Evolutionary conservation across 1,284 basidiomycete species (phyloP).

Genomic region (Amylostereum areolatum): DNA sequence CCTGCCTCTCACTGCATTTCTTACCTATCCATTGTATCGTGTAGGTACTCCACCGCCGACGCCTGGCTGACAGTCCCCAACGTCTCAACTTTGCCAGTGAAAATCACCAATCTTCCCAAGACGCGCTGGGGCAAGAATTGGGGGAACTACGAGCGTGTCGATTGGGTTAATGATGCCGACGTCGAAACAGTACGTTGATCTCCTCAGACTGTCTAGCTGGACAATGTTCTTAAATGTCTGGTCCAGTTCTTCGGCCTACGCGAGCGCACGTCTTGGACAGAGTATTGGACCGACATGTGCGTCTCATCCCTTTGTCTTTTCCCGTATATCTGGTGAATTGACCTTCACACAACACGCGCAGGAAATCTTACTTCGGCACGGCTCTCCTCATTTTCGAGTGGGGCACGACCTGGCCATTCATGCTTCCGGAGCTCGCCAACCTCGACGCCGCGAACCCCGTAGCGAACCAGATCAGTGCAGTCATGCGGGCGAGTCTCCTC

Average conservation of each 20-base stretch:
- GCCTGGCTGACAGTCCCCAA: constrained; percentile 18
- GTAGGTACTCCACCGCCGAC: constrained; percentile 19
- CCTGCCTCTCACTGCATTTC: too few relatives aligned
- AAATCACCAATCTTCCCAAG: constrained; percentile 15
- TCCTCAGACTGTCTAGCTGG: not conserved
- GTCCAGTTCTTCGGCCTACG: not conserved
- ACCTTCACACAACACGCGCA: constrained; percentile 10
- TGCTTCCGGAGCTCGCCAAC: not conserved
- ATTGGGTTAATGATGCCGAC: constrained; percentile 20
- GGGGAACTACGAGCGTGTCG: constrained; percentile 20
- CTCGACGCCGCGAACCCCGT: not conserved
- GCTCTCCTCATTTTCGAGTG: constrained; percentile 24
- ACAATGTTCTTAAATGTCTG: not conserved
- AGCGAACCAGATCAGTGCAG: not conserved
- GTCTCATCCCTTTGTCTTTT: too few relatives aligned
- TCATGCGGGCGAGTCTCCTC: not conserved
- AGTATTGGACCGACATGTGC: constrained; percentile 2
- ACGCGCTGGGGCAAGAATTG: constrained; percentile 24
- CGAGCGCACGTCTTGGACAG: not conserved
- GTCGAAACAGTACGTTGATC: constrained; percentile 9
- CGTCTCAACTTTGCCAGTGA: constrained; percentile 16
- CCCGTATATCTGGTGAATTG: too few relatives aligned
- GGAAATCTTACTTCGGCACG: constrained; percentile 16
- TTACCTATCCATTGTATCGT: not conserved
- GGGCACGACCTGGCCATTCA: constrained; percentile 25